phyloP scores from a whole-genome alignment of 1,284 basidiomycete species.

The Rhizoctonia solani region DNA sequence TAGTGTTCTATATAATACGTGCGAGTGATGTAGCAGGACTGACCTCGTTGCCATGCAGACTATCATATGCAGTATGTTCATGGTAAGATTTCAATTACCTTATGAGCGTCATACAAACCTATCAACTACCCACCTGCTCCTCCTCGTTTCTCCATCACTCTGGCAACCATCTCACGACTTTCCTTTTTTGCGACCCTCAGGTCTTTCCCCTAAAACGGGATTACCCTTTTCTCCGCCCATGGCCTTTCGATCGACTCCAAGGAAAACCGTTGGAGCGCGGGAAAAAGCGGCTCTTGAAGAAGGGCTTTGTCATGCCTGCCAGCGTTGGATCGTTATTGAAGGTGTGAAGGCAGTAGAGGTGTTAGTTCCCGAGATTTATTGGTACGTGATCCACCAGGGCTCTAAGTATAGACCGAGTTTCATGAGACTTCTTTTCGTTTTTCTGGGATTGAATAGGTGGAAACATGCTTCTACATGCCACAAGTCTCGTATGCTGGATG shows the following conservation, averaged over 20 bases:
- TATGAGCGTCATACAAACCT: not conserved
- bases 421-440: no score
- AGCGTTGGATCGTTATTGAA: conserved; percentile 69
- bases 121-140: not conserved
- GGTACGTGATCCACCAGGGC: conserved; percentile 50
- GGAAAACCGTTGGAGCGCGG: conserved; percentile 54
- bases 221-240: conserved; percentile 75
- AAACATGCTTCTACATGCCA: conserved; percentile 77
- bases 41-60: conserved; percentile 42
- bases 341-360: conserved; percentile 70
- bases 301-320: conserved; percentile 74
- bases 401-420: no score
- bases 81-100: conserved; percentile 53
- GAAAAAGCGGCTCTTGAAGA: conserved; percentile 64
- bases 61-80: conserved; percentile 81
- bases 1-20: conserved; percentile 21
- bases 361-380: conserved; percentile 71
- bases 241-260: conserved; percentile 56
- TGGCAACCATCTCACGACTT: not conserved
- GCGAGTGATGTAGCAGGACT: not conserved
- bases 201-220: conserved; percentile 62
- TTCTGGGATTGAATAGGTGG: conserved; percentile 59
- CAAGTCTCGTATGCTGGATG: conserved; percentile 56
- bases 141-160: conserved; percentile 1
- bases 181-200: conserved; percentile 44